Evolutionary conservation across 148 eudicot genomes (phyloP), one percentile per base, ranked within the genome.

Genomic region (Cornus kousa): DNA sequence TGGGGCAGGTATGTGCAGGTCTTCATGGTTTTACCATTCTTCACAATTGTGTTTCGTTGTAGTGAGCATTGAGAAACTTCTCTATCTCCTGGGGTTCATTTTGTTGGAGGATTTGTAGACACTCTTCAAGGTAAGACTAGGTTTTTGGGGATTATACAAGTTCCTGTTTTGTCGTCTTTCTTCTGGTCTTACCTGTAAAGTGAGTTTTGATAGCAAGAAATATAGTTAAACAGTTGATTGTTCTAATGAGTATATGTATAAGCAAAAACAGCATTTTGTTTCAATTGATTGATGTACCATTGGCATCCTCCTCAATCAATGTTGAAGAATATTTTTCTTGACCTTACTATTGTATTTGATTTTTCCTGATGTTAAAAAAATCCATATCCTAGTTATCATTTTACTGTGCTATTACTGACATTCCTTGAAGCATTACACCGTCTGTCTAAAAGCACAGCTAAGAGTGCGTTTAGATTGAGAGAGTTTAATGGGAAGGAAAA

Each of bases 131-230:
- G 71, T 81, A 81, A 81, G 72, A 66, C 71, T 77, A 80, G 89
- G 76, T 73, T 75, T 81, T 71, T 71, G 70, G 71, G 75, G 74
- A 77, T 76, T 78, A 53, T 65, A 28, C 77, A 55, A 1, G 22
- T 66, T 43, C 32, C 72, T 55, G 78, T 68, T 46, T 67, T 76
- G 77, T 79, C 62, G 66, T 57, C 69, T 75, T 79, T 75, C 50
- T 62, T 71, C 72, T 67, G 48, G 48, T 84, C 83, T 80, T 77
- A 80, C 81, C 81, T 62, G 24, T 62, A 90, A 43, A 43, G 89
- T 86, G 79, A 85, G 66, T 80, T 82, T 85, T 85, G 82, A 80
- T 86, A 82, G 87, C 74, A 79, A 81, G 84, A 78, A 76, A 81
- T 80, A 81, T 43, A 43, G 73, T 84, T 86, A 7, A 19, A 57